Percentiles rank a stretch among this genome's conserved stretches.
Evolutionary conservation across 108 stramenopile genomes (phyloP).

Genomic region (Pelagomonas calceolata): DNA sequence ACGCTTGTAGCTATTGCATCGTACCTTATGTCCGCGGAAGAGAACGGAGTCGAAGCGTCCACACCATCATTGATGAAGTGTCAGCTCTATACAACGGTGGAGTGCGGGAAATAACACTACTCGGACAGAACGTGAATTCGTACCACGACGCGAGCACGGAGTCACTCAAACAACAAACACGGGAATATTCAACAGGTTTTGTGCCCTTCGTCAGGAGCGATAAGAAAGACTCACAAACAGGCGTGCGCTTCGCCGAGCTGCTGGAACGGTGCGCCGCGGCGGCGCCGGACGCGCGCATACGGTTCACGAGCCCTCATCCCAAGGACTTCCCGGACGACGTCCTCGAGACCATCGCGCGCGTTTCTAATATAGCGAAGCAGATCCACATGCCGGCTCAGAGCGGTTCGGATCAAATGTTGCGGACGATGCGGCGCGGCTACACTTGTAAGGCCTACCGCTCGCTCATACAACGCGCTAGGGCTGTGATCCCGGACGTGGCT

Average conservation of each 20-base stretch:
- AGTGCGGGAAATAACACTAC: slow-evolving; percentile 77
- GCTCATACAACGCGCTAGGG: slow-evolving; percentile 58
- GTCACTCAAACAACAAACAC: not conserved
- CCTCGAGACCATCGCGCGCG: slow-evolving; percentile 76
- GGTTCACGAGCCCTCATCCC: slow-evolving; percentile 96
- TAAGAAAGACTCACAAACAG: slow-evolving; percentile 39
- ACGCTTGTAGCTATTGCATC: slow-evolving; percentile 87
- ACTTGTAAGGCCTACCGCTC: slow-evolving; percentile 81
- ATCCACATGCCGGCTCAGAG: slow-evolving; percentile 95
- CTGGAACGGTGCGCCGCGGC: slow-evolving; percentile 64
- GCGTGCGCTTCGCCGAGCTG: slow-evolving; percentile 86
- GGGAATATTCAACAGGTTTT: slow-evolving; percentile 52
- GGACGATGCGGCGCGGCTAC: slow-evolving; percentile 89
- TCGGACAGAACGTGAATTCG: slow-evolving; percentile 97
- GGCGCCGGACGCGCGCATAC: slow-evolving; percentile 80
- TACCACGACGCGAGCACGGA: slow-evolving; percentile 65
- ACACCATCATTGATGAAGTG: slow-evolving; percentile 76
- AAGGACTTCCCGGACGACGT: slow-evolving; percentile 90
- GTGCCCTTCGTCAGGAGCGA: slow-evolving; percentile 50
- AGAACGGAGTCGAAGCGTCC: slow-evolving; percentile 77
- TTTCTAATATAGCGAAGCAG: slow-evolving; percentile 73
- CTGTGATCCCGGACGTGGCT: slow-evolving; percentile 71
- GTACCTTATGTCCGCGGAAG: slow-evolving; percentile 91
- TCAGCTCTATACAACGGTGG: slow-evolving; percentile 36
- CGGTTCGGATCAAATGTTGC: slow-evolving; percentile 71